These are phyloP conservation scores for Dysphania ambrosioides DNA, from an alignment of 148 eudicot species.

Conservation along the genomic window DNA sequence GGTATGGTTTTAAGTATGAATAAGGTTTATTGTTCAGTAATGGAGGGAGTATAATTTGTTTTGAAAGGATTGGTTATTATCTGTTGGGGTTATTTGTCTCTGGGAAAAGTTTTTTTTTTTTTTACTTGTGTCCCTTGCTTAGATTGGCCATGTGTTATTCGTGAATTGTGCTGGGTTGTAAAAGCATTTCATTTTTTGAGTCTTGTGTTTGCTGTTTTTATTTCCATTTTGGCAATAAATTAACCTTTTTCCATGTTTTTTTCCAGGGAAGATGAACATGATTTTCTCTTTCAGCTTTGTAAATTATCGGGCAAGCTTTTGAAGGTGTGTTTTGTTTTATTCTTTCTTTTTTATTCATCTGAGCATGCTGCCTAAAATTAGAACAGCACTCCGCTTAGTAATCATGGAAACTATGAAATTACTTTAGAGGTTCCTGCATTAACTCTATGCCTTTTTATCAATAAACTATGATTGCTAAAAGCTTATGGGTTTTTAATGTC, in stretches of 20 bases:
- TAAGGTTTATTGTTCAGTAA: too few species aligned
- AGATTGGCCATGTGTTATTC: not conserved
- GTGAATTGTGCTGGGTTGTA: not conserved
- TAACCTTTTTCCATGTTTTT: not conserved
- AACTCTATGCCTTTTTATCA: not conserved
- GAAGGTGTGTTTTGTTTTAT: constrained; percentile 40
- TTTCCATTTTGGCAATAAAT: not conserved
- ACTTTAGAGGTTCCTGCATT: not conserved
- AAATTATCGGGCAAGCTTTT: constrained; percentile 65
- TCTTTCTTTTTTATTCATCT: not conserved
- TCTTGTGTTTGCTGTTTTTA: not conserved
- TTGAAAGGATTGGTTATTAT: too few species aligned
- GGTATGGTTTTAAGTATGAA: not conserved
- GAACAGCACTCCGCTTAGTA: not conserved
- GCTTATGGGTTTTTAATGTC: too few species aligned
- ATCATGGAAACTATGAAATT: not conserved
- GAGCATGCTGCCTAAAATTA: not conserved
- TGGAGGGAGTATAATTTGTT: too few species aligned
- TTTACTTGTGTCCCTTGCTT: not conserved
- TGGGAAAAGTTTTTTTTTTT: too few species aligned
- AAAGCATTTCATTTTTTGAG: not conserved
- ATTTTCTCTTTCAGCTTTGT: constrained; percentile 81
- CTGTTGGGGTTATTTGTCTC: not conserved
- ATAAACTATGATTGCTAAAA: not conserved
- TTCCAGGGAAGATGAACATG: constrained; percentile 74